Conservation (phyloP, 176 grass and related monocot genomes). For the Lolium rigidum region DNA sequence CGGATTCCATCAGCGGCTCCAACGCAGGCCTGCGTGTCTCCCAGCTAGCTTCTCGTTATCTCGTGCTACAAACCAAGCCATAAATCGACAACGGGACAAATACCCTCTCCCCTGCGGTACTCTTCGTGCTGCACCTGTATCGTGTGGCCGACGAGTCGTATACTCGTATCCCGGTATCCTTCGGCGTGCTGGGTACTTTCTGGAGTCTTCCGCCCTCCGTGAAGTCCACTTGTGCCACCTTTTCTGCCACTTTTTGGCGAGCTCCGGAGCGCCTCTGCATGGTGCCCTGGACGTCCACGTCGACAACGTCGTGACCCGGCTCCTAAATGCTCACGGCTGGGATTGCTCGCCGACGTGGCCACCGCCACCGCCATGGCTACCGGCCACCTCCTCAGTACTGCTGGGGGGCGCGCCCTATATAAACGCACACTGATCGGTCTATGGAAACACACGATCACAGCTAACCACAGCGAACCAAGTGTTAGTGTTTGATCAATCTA, state of each 20-base stretch:
- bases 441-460: background rate
- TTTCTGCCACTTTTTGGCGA: background rate
- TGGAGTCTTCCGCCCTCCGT: background rate
- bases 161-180: background rate
- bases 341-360: constrained; percentile 15
- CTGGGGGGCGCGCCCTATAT: background rate
- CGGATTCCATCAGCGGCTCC: background rate
- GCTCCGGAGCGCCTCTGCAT: background rate
- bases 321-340: background rate
- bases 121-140: background rate
- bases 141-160: background rate
- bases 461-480: background rate
- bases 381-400: background rate
- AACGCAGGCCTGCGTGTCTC: background rate
- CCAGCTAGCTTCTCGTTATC: background rate
- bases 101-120: background rate
- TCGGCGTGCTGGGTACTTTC: background rate
- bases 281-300: constrained; percentile 35
- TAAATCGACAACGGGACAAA: background rate
- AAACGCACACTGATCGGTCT: background rate
- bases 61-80: background rate
- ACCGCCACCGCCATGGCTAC: background rate
- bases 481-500: background rate
- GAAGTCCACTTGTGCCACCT: background rate
- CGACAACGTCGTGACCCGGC: constrained; percentile 23